These are phyloP conservation scores for Aspergillus chevalieri DNA, from an alignment of 2,329 filamentous ascomycete genomes.

Conservation along the genomic window DNA sequence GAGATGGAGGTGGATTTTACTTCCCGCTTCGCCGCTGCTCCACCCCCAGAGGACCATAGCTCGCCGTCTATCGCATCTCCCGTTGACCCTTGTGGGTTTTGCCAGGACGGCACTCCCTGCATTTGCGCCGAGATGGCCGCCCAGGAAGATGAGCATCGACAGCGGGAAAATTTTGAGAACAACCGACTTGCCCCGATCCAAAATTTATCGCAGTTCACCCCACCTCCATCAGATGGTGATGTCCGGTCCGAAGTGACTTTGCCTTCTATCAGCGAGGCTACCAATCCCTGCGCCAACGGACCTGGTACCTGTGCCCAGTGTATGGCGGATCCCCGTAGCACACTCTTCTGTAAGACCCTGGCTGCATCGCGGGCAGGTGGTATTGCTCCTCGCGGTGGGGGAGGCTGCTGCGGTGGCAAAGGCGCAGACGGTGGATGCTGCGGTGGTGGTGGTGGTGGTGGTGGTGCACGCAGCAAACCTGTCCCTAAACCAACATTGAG, in stretches of 20 bases:
- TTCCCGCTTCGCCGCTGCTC: slow-evolving; percentile 51
- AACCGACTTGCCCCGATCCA: slow-evolving; percentile 42
- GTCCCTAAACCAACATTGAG: slow-evolving; percentile 16
- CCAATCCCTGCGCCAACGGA: slow-evolving; percentile 54
- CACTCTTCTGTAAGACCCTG: slow-evolving; percentile 75
- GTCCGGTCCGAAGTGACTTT: slow-evolving; percentile 49
- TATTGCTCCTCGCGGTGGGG: slow-evolving; percentile 23
- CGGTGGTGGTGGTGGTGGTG: slow-evolving; percentile 38
- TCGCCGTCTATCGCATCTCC: slow-evolving; percentile 26
- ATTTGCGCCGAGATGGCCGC: slow-evolving; percentile 65
- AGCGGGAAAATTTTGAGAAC: slow-evolving; percentile 41
- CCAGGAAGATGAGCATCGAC: slow-evolving; percentile 32
- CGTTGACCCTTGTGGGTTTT: slow-evolving; percentile 73
- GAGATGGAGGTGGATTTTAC: slow-evolving; percentile 70
- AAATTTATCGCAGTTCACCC: slow-evolving; percentile 45
- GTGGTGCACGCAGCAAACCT: slow-evolving; percentile 20
- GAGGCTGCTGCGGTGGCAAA: slow-evolving; percentile 59
- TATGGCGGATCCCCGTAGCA: slow-evolving; percentile 68
- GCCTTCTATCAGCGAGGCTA: slow-evolving; percentile 29
- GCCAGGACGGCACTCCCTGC: slow-evolving; percentile 73
- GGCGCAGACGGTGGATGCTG: slow-evolving; percentile 59
- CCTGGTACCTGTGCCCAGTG: slow-evolving; percentile 77
- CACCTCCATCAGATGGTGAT: slow-evolving; percentile 52
- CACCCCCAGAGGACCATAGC: slow-evolving; percentile 16
- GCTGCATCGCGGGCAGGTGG: slow-evolving; percentile 52